These are phyloP conservation scores for Penicillium robsamsonii DNA, from an alignment of 495 filamentous ascomycete species.

Conservation along the genomic window DNA sequence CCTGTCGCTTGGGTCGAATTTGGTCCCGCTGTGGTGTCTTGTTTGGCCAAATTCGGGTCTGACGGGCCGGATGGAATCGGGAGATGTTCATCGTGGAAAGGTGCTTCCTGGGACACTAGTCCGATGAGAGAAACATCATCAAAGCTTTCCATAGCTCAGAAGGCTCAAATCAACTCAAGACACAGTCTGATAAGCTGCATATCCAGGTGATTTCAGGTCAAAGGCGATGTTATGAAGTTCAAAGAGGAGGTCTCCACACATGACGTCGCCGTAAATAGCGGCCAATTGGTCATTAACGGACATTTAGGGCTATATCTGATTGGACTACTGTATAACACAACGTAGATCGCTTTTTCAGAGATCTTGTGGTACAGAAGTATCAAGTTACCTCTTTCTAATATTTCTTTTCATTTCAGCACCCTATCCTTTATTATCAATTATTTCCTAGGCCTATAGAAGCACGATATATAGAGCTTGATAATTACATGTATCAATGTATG, in stretches of 20 bases:
- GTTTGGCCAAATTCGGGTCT: conserved; percentile 10
- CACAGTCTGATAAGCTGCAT: neutral
- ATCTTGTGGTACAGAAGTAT: too few species aligned
- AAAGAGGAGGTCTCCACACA: conserved; percentile 10
- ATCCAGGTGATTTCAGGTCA: neutral
- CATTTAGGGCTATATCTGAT: neutral
- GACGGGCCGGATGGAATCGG: conserved; percentile 10
- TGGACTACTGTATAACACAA: neutral
- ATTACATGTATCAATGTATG: too few species aligned
- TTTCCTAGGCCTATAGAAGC: too few species aligned
- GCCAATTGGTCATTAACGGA: neutral
- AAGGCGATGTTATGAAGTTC: conserved; percentile 5
- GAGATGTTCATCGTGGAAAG: conserved; percentile 21
- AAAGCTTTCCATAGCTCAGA: conserved; percentile 37
- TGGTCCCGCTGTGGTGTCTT: conserved; percentile 11
- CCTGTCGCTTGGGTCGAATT: conserved; percentile 6
- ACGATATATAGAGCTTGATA: too few species aligned
- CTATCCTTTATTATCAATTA: too few species aligned
- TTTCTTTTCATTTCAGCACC: too few species aligned
- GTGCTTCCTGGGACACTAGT: conserved; percentile 18
- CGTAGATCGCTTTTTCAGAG: too few species aligned
- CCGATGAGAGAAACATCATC: conserved; percentile 35
- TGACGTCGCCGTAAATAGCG: conserved; percentile 9
- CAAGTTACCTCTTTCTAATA: too few species aligned
- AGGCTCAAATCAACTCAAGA: neutral